These are phyloP conservation scores for Cnidoscolus chayamansa DNA, from an alignment of 441 rosid genomes.

Conservation along the genomic window DNA sequence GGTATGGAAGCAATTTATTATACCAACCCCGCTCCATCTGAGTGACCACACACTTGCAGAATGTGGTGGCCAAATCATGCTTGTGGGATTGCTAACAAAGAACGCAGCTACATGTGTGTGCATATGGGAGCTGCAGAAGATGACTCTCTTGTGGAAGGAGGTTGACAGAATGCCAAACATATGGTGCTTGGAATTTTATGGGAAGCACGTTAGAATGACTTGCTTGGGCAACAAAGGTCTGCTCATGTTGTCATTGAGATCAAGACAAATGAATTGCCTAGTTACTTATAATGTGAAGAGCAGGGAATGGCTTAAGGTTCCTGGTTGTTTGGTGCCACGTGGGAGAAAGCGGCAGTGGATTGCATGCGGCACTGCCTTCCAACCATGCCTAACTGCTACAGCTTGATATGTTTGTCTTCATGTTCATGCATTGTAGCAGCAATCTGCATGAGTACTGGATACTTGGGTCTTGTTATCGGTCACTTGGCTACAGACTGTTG, in stretches of 20 bases:
- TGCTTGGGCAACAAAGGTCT: slow-evolving; percentile 94
- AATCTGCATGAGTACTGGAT: neutral
- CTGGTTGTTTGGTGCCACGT: slow-evolving; percentile 66
- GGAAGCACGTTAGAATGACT: slow-evolving; percentile 97
- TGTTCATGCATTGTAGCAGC: slow-evolving; percentile 18
- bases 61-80: slow-evolving; percentile 74
- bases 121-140: slow-evolving; percentile 97
- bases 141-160: slow-evolving; percentile 99
- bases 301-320: slow-evolving; percentile 84
- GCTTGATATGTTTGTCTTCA: slow-evolving; percentile 39
- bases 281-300: slow-evolving; percentile 65
- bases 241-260: slow-evolving; percentile 88
- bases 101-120: slow-evolving; percentile 95
- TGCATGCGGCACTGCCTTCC: slow-evolving; percentile 86
- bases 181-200: slow-evolving; percentile 98
- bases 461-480: slow-evolving; percentile 8
- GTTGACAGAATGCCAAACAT: slow-evolving; percentile 99
- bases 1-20: slow-evolving; percentile 65
- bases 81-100: slow-evolving; percentile 82
- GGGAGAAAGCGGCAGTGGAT: slow-evolving; percentile 87
- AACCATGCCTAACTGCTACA: slow-evolving; percentile 69
- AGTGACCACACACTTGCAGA: slow-evolving; percentile 82
- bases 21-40: slow-evolving; percentile 72
- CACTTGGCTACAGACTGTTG: slow-evolving; percentile 21
- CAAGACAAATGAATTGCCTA: slow-evolving; percentile 82